A percentile compares a stretch with the other conserved stretches of the same genome.
These are phyloP conservation scores for Ampelomyces quisqualis DNA, from an alignment of 2,329 filamentous ascomycete genomes.

Conservation along the genomic window DNA sequence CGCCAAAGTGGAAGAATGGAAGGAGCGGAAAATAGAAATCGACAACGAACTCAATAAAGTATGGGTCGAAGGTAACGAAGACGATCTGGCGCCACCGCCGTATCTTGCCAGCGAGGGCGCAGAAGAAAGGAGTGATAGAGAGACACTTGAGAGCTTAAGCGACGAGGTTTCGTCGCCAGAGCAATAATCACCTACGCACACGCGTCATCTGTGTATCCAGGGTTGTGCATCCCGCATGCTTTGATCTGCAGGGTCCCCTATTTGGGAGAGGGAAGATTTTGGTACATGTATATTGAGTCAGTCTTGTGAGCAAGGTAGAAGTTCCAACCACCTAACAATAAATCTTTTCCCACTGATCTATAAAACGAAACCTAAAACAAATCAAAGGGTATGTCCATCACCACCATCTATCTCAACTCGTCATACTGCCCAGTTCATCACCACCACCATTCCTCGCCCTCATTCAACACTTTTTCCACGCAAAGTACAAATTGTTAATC, in stretches of 20 bases:
- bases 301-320: too few relatives aligned
- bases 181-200: too few relatives aligned
- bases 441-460: neutral
- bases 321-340: neutral
- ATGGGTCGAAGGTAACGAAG: conserved; percentile 52
- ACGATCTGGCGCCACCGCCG: conserved; percentile 41
- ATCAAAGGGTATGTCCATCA: conserved; percentile 1
- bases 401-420: neutral
- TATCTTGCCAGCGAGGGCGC: too few relatives aligned
- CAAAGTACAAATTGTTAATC: conserved; percentile 30
- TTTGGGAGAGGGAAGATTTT: too few relatives aligned
- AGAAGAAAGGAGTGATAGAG: too few relatives aligned
- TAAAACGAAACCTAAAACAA: neutral
- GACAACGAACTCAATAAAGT: conserved; percentile 73
- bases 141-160: too few relatives aligned
- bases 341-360: neutral
- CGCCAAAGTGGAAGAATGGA: conserved; percentile 80
- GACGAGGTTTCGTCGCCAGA: too few relatives aligned
- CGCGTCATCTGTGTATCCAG: too few relatives aligned
- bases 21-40: conserved; percentile 74
- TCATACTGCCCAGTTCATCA: neutral
- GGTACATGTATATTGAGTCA: too few relatives aligned
- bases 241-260: too few relatives aligned
- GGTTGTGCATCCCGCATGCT: too few relatives aligned
- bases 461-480: conserved; percentile 38